Conservation (phyloP, 768 basidiomycete genomes). For the Rhizopogon vinicolor region DNA sequence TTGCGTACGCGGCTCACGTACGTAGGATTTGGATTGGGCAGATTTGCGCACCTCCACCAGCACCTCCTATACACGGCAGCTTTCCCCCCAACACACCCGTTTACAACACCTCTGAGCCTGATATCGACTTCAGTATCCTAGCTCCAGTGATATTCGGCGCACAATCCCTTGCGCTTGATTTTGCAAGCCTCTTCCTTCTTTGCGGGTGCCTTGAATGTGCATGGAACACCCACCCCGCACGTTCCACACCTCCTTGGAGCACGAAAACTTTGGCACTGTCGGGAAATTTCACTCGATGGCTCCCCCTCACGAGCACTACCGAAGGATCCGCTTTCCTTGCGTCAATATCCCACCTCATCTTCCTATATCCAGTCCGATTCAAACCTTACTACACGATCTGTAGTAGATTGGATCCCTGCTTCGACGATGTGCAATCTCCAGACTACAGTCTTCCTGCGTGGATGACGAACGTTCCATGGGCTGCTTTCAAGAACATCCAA, state of each 20-base stretch:
- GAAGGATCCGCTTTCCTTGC: conserved; percentile 31
- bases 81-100: conserved; percentile 3
- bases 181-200: conserved; percentile 29
- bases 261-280: conserved; percentile 23
- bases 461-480: conserved; percentile 27
- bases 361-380: conserved; percentile 11
- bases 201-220: conserved; percentile 25
- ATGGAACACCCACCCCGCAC: not conserved
- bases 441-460: conserved; percentile 10
- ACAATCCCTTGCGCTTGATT: conserved; percentile 26
- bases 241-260: conserved; percentile 15
- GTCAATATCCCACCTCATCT: conserved; percentile 33
- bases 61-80: not conserved
- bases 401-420: not conserved
- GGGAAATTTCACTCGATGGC: conserved; percentile 28
- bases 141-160: conserved; percentile 6
- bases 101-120: not conserved
- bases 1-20: conserved; percentile 28
- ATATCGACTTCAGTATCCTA: conserved; percentile 18
- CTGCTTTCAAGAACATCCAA: conserved; percentile 23
- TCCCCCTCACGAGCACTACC: conserved; percentile 24
- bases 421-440: not conserved
- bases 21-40: conserved; percentile 32
- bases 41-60: conserved; percentile 21
- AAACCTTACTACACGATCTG: not conserved